phyloP scores from a whole-genome alignment of 31 red algal genomes.

The Bonnemaisonia californica region DNA sequence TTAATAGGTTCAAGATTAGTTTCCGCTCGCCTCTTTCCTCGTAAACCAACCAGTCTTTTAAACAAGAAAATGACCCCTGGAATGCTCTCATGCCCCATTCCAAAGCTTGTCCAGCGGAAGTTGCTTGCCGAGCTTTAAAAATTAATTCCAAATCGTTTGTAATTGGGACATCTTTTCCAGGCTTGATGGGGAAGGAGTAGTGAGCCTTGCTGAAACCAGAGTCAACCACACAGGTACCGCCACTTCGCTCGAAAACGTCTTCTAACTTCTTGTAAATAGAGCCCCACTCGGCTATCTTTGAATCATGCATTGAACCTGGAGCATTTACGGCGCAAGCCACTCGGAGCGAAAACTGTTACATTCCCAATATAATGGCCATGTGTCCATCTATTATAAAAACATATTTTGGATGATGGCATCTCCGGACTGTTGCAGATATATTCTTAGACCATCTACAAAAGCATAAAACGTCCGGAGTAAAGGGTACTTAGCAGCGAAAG shows the following conservation, averaged over 20 bases:
- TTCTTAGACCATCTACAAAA: constrained; percentile 2
- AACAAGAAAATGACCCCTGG: not conserved
- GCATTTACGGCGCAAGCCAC: not conserved
- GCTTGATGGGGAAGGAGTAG: not conserved
- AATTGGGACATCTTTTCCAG: not conserved
- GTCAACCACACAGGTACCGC: constrained; percentile 1
- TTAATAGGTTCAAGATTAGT: not conserved
- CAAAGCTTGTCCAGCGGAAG: not conserved
- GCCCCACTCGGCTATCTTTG: constrained; percentile 4
- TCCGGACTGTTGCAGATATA: constrained; percentile 16
- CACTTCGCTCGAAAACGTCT: not conserved
- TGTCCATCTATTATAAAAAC: constrained; percentile 10
- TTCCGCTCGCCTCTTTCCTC: not conserved
- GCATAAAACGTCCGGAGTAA: not conserved
- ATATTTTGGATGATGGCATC: constrained; percentile 4
- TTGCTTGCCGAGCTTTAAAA: not conserved
- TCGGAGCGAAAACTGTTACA: not conserved
- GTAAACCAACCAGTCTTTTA: not conserved
- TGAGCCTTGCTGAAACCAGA: not conserved
- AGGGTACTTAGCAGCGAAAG: constrained; percentile 7
- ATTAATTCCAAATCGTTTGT: too few relatives aligned
- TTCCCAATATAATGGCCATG: constrained; percentile 8
- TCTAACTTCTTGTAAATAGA: not conserved
- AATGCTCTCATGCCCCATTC: constrained; percentile 17
- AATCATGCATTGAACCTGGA: not conserved